Base-by-base conservation (phyloP, 106 monocot genomes). In the Ottelia alismoides region DNA sequence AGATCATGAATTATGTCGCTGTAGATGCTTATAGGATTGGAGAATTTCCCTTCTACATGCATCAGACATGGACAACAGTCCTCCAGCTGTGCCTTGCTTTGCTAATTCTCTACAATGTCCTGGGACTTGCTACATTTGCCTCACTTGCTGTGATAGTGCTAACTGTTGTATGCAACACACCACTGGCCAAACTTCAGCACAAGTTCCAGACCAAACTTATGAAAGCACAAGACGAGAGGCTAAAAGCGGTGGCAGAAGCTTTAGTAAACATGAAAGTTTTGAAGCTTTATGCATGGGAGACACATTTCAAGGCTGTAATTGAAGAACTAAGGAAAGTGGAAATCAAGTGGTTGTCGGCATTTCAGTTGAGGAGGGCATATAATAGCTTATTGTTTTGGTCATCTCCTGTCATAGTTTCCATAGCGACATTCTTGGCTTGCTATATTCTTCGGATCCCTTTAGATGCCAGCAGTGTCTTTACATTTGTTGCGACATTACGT, bases 211-310 rank as follows among this genome's bases (percentile, higher is more conserved):
- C 79, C 30, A 70, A 47, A 61, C 82, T 98, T 45, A 90, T 98
- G 98, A 51, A 56, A 2, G 85, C 98, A 25, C 85, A 98, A 65
- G 98, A 90, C 52, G 64, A 65, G 45, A 76, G 98, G 56, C 66
- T 90, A 49, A 82, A 89, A 65, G 90, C 98, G 40, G 74, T 89
- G 64, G 69, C 98, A 31, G 98, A 98, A 64, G 85, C 79, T 16
- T 45, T 98, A 26, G 65, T 82, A 56, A 82, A 72, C 52, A 98
- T 98, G 98, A 98, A 98, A 62, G 76, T 98, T n/a, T 55, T 98
- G 57, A 98, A 98, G 69, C 82, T 98, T 27, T 89, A 98, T 68
- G 89, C 98, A 5, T 98, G 98, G 98, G 98, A 86, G 28, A 75
- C 72, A 1, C 72, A 82, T 57, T 98, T 90, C 62, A 79, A 66